Evolutionary conservation across 2,329 filamentous ascomycete species (phyloP).

Genomic region (Annulohypoxylon truncatum): DNA sequence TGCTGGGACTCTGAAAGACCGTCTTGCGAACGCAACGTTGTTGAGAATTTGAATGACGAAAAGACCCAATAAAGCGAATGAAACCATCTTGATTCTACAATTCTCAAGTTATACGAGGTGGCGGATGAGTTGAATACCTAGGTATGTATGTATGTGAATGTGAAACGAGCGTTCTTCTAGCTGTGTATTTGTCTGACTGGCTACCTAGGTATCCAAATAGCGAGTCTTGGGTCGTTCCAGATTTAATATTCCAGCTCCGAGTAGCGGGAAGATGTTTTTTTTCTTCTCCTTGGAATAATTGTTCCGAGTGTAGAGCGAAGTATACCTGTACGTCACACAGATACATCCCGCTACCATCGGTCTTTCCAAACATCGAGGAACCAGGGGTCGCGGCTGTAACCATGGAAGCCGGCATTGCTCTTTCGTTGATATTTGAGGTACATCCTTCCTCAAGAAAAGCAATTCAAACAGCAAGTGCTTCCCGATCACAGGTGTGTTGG

Average conservation of each 20-base stretch:
- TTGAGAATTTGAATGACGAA: conserved; percentile 7
- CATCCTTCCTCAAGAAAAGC: not conserved
- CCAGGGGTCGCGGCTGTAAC: conserved; percentile 15
- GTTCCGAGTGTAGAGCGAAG: not conserved
- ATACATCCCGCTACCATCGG: not conserved
- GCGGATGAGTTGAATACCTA: not conserved
- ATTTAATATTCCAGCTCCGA: not conserved
- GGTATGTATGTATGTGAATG: not conserved
- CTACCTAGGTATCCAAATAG: conserved; percentile 9
- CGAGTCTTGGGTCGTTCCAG: not conserved
- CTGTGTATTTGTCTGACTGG: not conserved
- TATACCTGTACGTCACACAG: conserved; percentile 16
- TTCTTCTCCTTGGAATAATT: not conserved
- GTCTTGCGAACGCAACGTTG: conserved; percentile 17
- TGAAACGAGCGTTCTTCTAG: conserved; percentile 19
- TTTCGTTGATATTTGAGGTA: not conserved
- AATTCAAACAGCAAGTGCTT: not conserved
- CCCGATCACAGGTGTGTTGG: not conserved
- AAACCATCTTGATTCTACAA: conserved; percentile 19
- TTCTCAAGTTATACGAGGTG: not conserved
- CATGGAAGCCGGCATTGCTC: not conserved
- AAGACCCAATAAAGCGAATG: conserved; percentile 24
- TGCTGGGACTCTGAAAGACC: not conserved
- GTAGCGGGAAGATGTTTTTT: not conserved
- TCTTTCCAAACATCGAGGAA: conserved; percentile 17